These are phyloP conservation scores for Teratosphaeria pseudoeucalypti DNA, from an alignment of 2,329 filamentous ascomycete genomes.

Conservation along the genomic window DNA sequence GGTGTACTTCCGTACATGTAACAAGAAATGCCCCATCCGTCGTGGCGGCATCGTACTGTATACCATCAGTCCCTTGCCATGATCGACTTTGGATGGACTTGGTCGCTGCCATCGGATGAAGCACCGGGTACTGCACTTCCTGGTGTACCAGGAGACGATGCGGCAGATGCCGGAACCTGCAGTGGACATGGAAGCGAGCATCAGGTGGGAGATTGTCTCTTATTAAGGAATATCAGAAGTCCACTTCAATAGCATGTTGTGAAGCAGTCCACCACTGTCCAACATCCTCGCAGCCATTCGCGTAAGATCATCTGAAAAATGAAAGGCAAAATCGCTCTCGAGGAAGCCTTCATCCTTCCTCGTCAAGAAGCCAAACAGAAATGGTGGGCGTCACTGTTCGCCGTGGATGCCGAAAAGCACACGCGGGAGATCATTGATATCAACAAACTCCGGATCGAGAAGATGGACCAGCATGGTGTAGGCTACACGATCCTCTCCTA, in stretches of 20 bases:
- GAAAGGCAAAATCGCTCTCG: constrained; percentile 48
- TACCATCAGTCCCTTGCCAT: background rate
- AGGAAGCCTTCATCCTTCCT: constrained; percentile 53
- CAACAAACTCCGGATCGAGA: constrained; percentile 32
- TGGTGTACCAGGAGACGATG: background rate
- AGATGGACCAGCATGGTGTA: constrained; percentile 36
- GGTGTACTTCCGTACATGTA: too few relatives aligned
- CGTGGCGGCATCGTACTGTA: background rate
- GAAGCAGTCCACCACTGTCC: background rate
- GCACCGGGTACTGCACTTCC: background rate
- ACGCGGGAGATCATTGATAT: constrained; percentile 43
- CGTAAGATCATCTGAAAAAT: background rate
- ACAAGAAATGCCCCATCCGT: background rate
- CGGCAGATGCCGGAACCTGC: background rate
- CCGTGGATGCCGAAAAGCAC: constrained; percentile 50
- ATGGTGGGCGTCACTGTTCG: constrained; percentile 53
- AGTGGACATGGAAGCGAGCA: background rate
- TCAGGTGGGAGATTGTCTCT: background rate
- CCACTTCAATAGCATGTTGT: background rate
- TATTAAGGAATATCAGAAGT: background rate
- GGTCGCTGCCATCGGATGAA: background rate
- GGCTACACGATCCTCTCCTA: constrained; percentile 40
- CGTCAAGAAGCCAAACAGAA: constrained; percentile 47
- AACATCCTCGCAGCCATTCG: background rate
- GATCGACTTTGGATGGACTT: background rate